Percentiles rank a stretch among this genome's conserved stretches.
Evolutionary conservation across 345 rosid genomes (phyloP).

Genomic region (Arabis alpina): DNA sequence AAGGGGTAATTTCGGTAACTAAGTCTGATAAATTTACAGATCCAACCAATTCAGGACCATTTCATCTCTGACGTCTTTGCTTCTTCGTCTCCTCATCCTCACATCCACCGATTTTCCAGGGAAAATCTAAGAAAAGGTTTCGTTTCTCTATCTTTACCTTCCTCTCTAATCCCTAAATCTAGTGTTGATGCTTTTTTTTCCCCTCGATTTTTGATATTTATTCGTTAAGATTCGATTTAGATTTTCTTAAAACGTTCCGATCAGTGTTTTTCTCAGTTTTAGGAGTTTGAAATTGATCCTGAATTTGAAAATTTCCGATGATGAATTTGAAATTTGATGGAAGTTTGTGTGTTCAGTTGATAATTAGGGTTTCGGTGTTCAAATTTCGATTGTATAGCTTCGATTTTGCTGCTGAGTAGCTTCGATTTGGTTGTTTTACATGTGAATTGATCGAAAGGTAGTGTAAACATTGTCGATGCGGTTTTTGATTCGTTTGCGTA

Average conservation of each 20-base stretch:
- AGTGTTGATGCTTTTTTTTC: not conserved
- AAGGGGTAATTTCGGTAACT: constrained; percentile 23
- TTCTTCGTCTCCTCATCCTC: constrained; percentile 39
- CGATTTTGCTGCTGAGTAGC: constrained; percentile 4
- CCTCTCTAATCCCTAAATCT: constrained; percentile 30
- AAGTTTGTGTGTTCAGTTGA: not conserved
- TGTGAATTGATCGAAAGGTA: not conserved
- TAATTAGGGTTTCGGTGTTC: constrained; percentile 27
- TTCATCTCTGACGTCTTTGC: constrained; percentile 41
- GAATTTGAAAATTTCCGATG: not conserved
- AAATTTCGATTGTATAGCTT: not conserved
- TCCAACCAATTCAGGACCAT: constrained; percentile 33
- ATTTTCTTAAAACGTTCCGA: constrained; percentile 1
- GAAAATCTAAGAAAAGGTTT: constrained; percentile 22
- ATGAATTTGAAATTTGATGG: constrained; percentile 15
- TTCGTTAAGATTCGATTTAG: constrained; percentile 4
- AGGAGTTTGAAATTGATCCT: not conserved
- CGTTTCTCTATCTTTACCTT: not conserved
- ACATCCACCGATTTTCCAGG: constrained; percentile 37
- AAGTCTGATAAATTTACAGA: constrained; percentile 39
- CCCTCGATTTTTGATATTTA: not conserved
- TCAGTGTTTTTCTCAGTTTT: not conserved
- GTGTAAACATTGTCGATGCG: not conserved
- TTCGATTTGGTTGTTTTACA: constrained; percentile 9
- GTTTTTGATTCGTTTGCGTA: not conserved